Conservation (phyloP, 345 rosid genomes). For the Aquilaria sinensis region DNA sequence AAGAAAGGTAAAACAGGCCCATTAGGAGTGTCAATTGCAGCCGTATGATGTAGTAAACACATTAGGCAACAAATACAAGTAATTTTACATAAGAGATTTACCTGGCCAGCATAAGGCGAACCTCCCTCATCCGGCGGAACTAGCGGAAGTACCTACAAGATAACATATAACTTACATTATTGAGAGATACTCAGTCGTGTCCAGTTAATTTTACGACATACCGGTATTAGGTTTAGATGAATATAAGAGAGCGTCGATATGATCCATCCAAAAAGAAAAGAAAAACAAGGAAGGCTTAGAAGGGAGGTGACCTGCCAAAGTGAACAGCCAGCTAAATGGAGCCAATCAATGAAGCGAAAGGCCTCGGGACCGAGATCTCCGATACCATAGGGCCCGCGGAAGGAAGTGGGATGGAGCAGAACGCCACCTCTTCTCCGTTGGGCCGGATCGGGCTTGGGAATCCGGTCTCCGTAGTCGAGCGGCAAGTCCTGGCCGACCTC, state of each 20-base stretch:
- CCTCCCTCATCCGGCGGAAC: slow-evolving; percentile 88
- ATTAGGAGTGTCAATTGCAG: neutral
- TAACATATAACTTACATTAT: too few relatives aligned
- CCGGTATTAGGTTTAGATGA: too few relatives aligned
- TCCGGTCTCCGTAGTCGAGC: slow-evolving; percentile 45
- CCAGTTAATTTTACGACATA: too few relatives aligned
- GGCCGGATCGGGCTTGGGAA: slow-evolving; percentile 39
- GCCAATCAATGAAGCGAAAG: slow-evolving; percentile 85
- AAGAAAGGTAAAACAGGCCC: neutral
- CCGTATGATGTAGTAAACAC: neutral
- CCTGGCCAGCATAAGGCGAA: slow-evolving; percentile 95
- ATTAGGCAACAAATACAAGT: neutral
- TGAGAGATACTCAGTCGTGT: too few relatives aligned
- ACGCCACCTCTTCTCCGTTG: slow-evolving; percentile 69
- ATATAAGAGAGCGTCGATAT: too few relatives aligned
- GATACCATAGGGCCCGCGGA: slow-evolving; percentile 68
- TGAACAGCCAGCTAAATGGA: slow-evolving; percentile 73
- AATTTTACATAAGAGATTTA: slow-evolving; percentile 11
- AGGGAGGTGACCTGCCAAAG: slow-evolving; percentile 68
- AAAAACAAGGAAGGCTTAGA: neutral
- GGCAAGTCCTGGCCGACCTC: slow-evolving; percentile 65
- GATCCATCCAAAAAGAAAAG: neutral
- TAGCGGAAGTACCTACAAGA: slow-evolving; percentile 83
- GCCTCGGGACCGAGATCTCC: slow-evolving; percentile 86
- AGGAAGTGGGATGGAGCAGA: slow-evolving; percentile 92